Conservation (phyloP, 2,329 filamentous ascomycete species). For the Diaporthe citri region DNA sequence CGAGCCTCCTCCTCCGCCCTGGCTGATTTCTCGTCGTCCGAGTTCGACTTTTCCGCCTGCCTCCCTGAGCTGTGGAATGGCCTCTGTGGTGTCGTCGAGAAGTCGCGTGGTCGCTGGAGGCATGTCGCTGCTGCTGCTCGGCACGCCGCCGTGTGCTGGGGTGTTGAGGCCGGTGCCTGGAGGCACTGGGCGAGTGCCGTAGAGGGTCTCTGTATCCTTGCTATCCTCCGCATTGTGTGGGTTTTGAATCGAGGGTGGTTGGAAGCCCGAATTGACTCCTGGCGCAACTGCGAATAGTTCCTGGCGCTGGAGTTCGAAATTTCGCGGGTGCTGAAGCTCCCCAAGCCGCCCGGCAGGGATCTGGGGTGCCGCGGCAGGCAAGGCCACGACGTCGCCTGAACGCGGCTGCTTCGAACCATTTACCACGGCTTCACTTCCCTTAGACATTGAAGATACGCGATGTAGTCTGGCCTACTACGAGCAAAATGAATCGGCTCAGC, state of each 20-base stretch:
- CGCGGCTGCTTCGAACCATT: neutral
- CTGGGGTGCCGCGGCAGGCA: slow-evolving; percentile 22
- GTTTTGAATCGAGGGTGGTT: neutral
- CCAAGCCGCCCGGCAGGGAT: slow-evolving; percentile 19
- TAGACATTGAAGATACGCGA: neutral
- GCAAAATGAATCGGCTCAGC: slow-evolving; percentile 46
- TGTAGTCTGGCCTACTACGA: slow-evolving; percentile 14
- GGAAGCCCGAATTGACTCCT: slow-evolving; percentile 7
- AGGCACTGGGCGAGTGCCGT: slow-evolving; percentile 35
- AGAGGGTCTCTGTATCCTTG: slow-evolving; percentile 36
- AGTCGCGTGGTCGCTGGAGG: slow-evolving; percentile 27
- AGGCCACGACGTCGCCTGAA: slow-evolving; percentile 23
- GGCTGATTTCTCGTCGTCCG: neutral
- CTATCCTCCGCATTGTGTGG: slow-evolving; percentile 39
- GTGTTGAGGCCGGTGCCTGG: slow-evolving; percentile 23
- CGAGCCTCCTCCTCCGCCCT: neutral
- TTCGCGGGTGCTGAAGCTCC: slow-evolving; percentile 30
- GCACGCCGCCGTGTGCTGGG: slow-evolving; percentile 31
- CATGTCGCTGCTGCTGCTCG: slow-evolving; percentile 12
- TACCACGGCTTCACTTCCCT: neutral
- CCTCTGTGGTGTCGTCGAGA: slow-evolving; percentile 36
- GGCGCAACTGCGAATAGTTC: neutral
- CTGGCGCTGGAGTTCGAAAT: slow-evolving; percentile 27
- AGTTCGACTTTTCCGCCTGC: neutral
- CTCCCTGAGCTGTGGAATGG: slow-evolving; percentile 6